Conservation (phyloP, 164 flowering plant species). For the Chloranthus sessilifolius region DNA sequence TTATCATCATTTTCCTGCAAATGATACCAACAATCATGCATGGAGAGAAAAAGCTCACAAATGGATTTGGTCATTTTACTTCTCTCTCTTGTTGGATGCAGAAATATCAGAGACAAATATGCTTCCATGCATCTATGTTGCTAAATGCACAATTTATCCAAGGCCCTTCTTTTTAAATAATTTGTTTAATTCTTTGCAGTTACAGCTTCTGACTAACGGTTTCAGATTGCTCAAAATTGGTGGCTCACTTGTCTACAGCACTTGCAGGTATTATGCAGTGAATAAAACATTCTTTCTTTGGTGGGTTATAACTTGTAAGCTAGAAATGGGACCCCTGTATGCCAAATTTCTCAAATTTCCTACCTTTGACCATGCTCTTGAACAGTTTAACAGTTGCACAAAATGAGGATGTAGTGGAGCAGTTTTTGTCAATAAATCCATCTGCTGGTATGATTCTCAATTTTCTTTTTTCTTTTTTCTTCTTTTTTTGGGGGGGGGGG, state of each 20-base stretch:
- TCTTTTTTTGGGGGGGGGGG: too few species aligned
- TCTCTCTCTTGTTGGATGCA: too few species aligned
- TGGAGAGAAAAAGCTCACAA: too few species aligned
- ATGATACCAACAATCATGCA: too few species aligned
- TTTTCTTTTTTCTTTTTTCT: too few species aligned
- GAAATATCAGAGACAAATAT: too few species aligned
- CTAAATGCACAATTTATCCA: too few species aligned
- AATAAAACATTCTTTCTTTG: neutral
- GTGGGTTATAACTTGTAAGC: neutral
- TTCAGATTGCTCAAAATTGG: conserved; percentile 78
- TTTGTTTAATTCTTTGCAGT: conserved; percentile 32
- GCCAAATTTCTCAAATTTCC: neutral
- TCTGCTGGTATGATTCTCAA: conserved; percentile 63
- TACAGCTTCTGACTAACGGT: conserved; percentile 72
- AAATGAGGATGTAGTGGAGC: conserved; percentile 80
- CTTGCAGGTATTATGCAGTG: conserved; percentile 71
- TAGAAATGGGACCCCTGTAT: too few species aligned
- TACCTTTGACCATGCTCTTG: conserved; percentile 1
- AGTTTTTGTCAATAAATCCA: conserved; percentile 54
- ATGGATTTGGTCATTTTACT: too few species aligned
- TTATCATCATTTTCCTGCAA: too few species aligned
- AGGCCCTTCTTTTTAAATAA: neutral
- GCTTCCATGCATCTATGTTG: too few species aligned
- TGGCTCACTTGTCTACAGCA: conserved; percentile 88
- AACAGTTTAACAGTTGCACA: conserved; percentile 79